Base-by-base conservation (phyloP, 441 rosid species). In the Croton setiger region DNA sequence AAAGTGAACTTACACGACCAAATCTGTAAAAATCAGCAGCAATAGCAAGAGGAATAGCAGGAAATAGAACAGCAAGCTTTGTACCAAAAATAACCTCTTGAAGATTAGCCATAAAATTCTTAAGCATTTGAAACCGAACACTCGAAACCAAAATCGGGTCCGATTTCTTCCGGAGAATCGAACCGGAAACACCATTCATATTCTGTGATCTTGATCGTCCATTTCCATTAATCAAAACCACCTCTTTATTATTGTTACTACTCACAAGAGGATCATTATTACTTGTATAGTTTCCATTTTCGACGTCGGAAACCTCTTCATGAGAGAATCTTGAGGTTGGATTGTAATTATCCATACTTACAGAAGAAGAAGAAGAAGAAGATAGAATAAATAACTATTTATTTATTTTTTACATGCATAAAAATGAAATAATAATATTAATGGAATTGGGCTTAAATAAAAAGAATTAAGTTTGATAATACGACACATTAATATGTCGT, bases 41-140 rank as follows among this genome's bases (percentile, higher is more conserved):
- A 37, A 92, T 73, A 12, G 99, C 96, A 0, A 92, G 76, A 11
- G 96, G 91, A 64, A 92, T 78, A 31, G 97, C 90, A 0, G 90
- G 96, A 74, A 92, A 88, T 56, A 94, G 89, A 48, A 92, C 53
- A 3, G 87, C 79, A 12, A 94, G 82, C 77, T 90, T 94, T 1
- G 98, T 94, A 23, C 96, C 94, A 20, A 94, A 73, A 75, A 90
- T 14, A 61, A 94, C 96, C 78, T 87, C 81, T 62, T 86, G 96
- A 41, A 94, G 70, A 78, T 94, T 94, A 60, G 83, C 61, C n/a
- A 92, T 67, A 10, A 86, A 69, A 49, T 11, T 27, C 63, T 85
- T 70, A 35, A 86, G 73, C 67, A 72, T 48, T 0, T 75, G 74
- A 56, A 76, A 87, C 1, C 70, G 88, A 23, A 84, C 82, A 69